Conservation (phyloP, 768 basidiomycete genomes). For the Cytidiella melzeri region DNA sequence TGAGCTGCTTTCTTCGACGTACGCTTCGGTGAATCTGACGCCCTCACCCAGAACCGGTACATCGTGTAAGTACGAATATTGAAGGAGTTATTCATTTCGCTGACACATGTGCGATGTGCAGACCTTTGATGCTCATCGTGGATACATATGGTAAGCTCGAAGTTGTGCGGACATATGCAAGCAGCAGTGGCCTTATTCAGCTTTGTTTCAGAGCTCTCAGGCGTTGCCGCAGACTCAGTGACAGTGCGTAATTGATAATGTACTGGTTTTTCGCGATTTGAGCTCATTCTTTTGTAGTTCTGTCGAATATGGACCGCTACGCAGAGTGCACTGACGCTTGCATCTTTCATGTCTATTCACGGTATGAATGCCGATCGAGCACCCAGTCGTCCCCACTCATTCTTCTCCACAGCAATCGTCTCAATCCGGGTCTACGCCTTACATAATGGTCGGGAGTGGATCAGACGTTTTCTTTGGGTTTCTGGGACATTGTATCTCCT, state of each 20-base stretch:
- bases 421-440: constrained; percentile 22
- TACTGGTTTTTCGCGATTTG: neutral
- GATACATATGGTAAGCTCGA: constrained; percentile 23
- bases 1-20: constrained; percentile 6
- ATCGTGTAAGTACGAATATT: constrained; percentile 16
- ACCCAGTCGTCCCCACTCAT: neutral
- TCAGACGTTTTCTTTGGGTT: constrained; percentile 18
- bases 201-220: constrained; percentile 14
- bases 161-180: no score
- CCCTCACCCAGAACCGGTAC: constrained; percentile 21
- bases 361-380: constrained; percentile 8
- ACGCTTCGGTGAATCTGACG: no score
- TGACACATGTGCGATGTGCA: neutral
- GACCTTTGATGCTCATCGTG: constrained; percentile 19
- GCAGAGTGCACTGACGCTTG: constrained; percentile 23
- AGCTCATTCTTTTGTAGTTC: constrained; percentile 13
- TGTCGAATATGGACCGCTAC: constrained; percentile 22
- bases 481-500: constrained; percentile 16
- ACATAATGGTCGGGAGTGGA: constrained; percentile 20
- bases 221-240: constrained; percentile 11
- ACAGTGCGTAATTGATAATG: constrained; percentile 11
- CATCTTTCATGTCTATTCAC: constrained; percentile 25
- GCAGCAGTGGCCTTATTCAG: neutral
- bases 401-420: constrained; percentile 16
- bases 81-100: neutral